These are phyloP conservation scores for Colletotrichum lini DNA, from an alignment of 2,329 filamentous ascomycete species.

Conservation along the genomic window DNA sequence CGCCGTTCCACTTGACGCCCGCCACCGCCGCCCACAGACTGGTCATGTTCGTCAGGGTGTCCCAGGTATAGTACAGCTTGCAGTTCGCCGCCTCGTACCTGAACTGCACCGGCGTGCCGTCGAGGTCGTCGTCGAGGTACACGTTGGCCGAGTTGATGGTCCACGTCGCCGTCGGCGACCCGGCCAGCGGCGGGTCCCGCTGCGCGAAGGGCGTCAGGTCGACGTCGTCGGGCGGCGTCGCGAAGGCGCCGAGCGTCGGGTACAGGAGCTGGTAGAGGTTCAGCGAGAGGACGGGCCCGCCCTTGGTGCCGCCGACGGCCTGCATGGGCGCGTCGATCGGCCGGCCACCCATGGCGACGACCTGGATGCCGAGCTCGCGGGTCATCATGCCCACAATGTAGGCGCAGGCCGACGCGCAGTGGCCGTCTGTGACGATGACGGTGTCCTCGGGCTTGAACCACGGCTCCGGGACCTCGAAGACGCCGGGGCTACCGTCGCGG, in stretches of 20 bases:
- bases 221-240: slow-evolving; percentile 18
- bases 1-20: slow-evolving; percentile 43
- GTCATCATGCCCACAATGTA: slow-evolving; percentile 60
- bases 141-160: slow-evolving; percentile 44
- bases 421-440: slow-evolving; percentile 46
- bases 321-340: slow-evolving; percentile 70
- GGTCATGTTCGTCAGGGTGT: slow-evolving; percentile 65
- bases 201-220: slow-evolving; percentile 31
- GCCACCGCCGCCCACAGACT: slow-evolving; percentile 67
- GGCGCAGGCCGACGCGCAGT: slow-evolving; percentile 45
- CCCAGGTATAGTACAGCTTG: slow-evolving; percentile 70
- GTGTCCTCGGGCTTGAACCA: slow-evolving; percentile 52
- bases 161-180: slow-evolving; percentile 2
- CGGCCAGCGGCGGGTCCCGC: slow-evolving; percentile 26
- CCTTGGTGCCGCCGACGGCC: slow-evolving; percentile 76
- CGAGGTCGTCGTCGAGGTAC: slow-evolving; percentile 43
- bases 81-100: slow-evolving; percentile 73
- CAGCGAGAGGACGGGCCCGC: slow-evolving; percentile 56
- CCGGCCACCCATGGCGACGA: slow-evolving; percentile 72
- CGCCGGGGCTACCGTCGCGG: slow-evolving; percentile 15
- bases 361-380: slow-evolving; percentile 65
- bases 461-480: slow-evolving; percentile 18
- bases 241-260: neutral
- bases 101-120: slow-evolving; percentile 68
- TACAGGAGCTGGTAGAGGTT: slow-evolving; percentile 12